Percentiles rank a stretch among this genome's conserved stretches.
Evolutionary conservation across 805 yeast genomes (phyloP).

Genomic region (Metschnikowia arizonensis): DNA sequence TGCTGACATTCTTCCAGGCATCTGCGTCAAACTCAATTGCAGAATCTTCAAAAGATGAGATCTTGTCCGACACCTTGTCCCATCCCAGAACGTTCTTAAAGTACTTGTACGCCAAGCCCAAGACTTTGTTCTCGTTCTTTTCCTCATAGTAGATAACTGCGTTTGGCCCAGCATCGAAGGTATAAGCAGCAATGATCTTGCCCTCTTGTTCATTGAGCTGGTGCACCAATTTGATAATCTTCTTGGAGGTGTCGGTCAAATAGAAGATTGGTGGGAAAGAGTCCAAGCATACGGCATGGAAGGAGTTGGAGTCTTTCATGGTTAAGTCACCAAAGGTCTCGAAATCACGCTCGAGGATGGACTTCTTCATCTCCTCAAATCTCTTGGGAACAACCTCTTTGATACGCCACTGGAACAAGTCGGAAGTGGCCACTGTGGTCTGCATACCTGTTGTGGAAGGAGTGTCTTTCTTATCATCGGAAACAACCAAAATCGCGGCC

Average conservation of each 20-base stretch:
- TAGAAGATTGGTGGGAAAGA: conserved; percentile 88
- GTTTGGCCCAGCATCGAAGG: conserved; percentile 99
- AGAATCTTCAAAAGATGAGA: conserved; percentile 18
- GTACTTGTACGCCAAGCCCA: conserved; percentile 62
- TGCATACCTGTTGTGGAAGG: conserved; percentile 98
- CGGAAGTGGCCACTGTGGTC: conserved; percentile 83
- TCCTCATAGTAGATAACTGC: conserved; percentile 89
- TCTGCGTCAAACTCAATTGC: conserved; percentile 45
- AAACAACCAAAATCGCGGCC: conserved; percentile 88
- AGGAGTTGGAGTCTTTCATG: conserved; percentile 94
- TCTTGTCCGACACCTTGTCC: conserved; percentile 35
- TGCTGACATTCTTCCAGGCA: conserved; percentile 68
- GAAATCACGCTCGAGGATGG: conserved; percentile 75
- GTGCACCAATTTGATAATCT: conserved; percentile 39
- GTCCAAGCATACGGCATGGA: conserved; percentile 97
- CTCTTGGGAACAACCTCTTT: conserved; percentile 81
- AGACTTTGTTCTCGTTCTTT: conserved; percentile 66
- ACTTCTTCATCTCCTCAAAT: conserved; percentile 72
- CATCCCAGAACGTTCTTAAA: conserved; percentile 68
- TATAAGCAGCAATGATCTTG: conserved; percentile 82
- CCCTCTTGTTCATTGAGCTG: conserved; percentile 66
- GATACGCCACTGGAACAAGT: conserved; percentile 77
- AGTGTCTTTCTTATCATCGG: conserved; percentile 91
- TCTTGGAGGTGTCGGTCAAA: conserved; percentile 21
- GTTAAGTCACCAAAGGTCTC: conserved; percentile 81